Conservation (phyloP, 2,329 filamentous ascomycete species). For the Catunica adiposa region DNA sequence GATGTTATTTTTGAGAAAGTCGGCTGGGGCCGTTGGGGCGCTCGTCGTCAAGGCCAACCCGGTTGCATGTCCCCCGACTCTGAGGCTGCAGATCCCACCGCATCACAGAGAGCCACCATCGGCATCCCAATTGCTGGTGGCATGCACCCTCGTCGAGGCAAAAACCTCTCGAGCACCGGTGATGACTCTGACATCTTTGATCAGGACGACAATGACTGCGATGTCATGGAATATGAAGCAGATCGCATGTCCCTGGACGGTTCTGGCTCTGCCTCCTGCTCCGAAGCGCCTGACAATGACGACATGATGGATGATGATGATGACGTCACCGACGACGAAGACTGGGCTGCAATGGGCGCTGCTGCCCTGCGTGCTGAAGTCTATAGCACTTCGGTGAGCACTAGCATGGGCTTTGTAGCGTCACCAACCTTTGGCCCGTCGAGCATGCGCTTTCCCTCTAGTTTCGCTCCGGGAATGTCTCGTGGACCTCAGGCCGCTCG, state of each 20-base stretch:
- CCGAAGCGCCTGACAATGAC: constrained; percentile 53
- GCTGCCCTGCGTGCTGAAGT: constrained; percentile 60
- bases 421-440: constrained; percentile 33
- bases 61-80: constrained; percentile 21
- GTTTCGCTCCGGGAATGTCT: constrained; percentile 31
- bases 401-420: constrained; percentile 23
- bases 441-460: constrained; percentile 31
- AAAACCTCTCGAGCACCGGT: constrained; percentile 43
- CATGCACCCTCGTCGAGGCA: constrained; percentile 22
- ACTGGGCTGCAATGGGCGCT: constrained; percentile 82
- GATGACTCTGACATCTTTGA: constrained; percentile 57
- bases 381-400: constrained; percentile 36
- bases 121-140: constrained; percentile 41
- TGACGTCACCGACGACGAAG: constrained; percentile 86
- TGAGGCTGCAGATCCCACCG: constrained; percentile 21
- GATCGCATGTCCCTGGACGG: constrained; percentile 86
- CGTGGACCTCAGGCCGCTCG: constrained; percentile 32
- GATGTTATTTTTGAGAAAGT: constrained; percentile 86
- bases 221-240: constrained; percentile 67
- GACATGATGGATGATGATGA: constrained; percentile 54
- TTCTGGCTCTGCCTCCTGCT: constrained; percentile 55
- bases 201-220: constrained; percentile 48
- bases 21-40: constrained; percentile 94
- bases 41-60: constrained; percentile 51
- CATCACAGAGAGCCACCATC: constrained; percentile 25